Evolutionary conservation across 208 protist genomes (phyloP), one percentile per base, ranked within the genome.

Genomic region (Crithidia fasciculata): DNA sequence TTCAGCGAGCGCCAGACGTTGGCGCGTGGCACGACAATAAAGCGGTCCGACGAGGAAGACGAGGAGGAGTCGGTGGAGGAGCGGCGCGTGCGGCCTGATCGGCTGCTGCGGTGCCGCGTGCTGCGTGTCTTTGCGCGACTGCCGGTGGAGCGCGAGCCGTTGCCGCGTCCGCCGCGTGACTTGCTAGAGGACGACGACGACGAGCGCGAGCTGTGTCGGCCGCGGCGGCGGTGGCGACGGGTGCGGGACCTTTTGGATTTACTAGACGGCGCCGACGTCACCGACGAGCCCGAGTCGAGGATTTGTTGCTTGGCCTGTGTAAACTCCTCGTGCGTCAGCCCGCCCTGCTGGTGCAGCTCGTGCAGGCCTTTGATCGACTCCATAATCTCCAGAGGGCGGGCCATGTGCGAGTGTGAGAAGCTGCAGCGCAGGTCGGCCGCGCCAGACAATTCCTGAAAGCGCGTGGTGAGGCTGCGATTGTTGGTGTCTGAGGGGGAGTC

Each of bases 271-370:
- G 36, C 50, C 10, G 75, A 74, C 39, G 68, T 39, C 8, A 57
- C 55, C 37, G 75, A 80, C 9, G 75, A 55, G 8, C 52, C 49
- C 15, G 68, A 73, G 39, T 90, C 78, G 6, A 95, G 75, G 15
- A 95, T 76, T n/a, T 79, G 76, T 73, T 91, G 87, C 78, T 95
- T 95, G 2, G 88, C 87, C 50, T 90, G 84, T 4, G 80, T 77
- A 49, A 95, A 95, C 80, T 95, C 87, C 53, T 91, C 84, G 41
- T 71, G 39, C 0, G 85, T 95, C 69, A 95, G 86, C 8, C 83
- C 86, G 59, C 90, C 90, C 5, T 68, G 58, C 67, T 90, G 81
- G 47, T 86, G 81, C 47, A 95, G 78, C 66, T 91, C 82, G 52
- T 95, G 88, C 44, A 93, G 73, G 8, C 71, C 73, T n/a, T 78